Evolutionary conservation across 2,329 filamentous ascomycete species (phyloP).

Genomic region (Sarocladium kiliense): DNA sequence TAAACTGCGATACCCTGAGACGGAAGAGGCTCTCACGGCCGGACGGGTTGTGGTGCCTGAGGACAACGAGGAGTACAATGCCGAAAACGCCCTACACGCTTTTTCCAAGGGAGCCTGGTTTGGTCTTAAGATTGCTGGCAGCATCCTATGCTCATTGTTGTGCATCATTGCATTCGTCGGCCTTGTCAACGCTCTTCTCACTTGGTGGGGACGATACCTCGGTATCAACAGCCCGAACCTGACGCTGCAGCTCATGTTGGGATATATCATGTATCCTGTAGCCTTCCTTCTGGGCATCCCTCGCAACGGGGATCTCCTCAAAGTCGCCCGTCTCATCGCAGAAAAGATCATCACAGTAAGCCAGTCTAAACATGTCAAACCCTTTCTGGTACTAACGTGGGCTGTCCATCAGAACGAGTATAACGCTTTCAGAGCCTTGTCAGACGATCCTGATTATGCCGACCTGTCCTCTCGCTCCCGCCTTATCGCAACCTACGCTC

Average conservation of each 20-base stretch:
- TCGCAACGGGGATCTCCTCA: slow-evolving; percentile 56
- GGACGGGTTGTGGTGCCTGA: slow-evolving; percentile 77
- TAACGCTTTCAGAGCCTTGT: slow-evolving; percentile 61
- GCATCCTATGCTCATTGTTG: slow-evolving; percentile 72
- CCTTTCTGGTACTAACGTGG: neutral
- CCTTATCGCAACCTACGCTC: slow-evolving; percentile 80
- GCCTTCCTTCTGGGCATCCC: slow-evolving; percentile 77
- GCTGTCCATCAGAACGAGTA: slow-evolving; percentile 71
- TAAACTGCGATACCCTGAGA: slow-evolving; percentile 86
- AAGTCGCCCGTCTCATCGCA: slow-evolving; percentile 74
- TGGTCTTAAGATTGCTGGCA: slow-evolving; percentile 79
- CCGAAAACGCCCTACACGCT: slow-evolving; percentile 78
- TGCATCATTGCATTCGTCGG: slow-evolving; percentile 76
- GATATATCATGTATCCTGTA: slow-evolving; percentile 73
- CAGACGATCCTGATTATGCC: slow-evolving; percentile 52
- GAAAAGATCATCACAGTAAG: slow-evolving; percentile 74
- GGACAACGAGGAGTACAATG: slow-evolving; percentile 66
- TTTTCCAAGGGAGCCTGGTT: slow-evolving; percentile 83
- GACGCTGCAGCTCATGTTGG: slow-evolving; percentile 68
- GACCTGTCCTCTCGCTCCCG: slow-evolving; percentile 67
- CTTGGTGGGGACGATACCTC: slow-evolving; percentile 79
- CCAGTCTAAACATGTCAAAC: slow-evolving; percentile 24
- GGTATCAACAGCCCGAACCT: slow-evolving; percentile 64
- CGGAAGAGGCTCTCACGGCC: slow-evolving; percentile 78
- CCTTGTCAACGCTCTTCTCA: slow-evolving; percentile 69